Evolutionary conservation across 192 early-diverging fungal species (phyloP).

Genomic region (Coemansia sp.): DNA sequence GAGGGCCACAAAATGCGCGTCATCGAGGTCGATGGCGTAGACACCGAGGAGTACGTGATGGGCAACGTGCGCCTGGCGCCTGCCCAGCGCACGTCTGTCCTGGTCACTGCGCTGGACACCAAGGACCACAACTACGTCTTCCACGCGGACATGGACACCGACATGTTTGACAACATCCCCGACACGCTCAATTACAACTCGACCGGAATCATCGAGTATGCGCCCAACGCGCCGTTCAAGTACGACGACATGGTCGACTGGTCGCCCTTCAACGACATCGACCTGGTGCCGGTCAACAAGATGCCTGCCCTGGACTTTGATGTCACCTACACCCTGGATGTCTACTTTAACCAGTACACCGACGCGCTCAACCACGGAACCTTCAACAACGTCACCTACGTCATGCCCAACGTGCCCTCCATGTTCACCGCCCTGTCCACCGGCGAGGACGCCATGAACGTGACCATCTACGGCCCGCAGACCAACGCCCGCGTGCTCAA

Average conservation of each 20-base stretch:
- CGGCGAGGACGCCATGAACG: constrained; percentile 49
- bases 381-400: constrained; percentile 74
- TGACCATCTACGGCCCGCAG: constrained; percentile 61
- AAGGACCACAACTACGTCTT: constrained; percentile 63
- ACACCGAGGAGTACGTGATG: constrained; percentile 56
- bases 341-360: constrained; percentile 59
- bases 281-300: constrained; percentile 51
- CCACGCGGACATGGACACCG: constrained; percentile 70
- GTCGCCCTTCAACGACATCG: constrained; percentile 55
- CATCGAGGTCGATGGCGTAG: constrained; percentile 78
- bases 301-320: constrained; percentile 47
- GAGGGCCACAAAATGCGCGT: constrained; percentile 74
- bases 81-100: constrained; percentile 78
- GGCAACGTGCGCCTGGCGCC: constrained; percentile 58
- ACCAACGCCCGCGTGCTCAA: constrained; percentile 60
- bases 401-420: constrained; percentile 60
- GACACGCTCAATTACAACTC: constrained; percentile 56
- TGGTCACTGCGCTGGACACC: constrained; percentile 67
- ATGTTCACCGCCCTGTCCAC: constrained; percentile 63
- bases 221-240: constrained; percentile 15
- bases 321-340: constrained; percentile 53
- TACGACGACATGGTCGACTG: constrained; percentile 26
- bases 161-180: constrained; percentile 72
- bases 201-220: constrained; percentile 58
- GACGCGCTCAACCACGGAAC: constrained; percentile 77